Evolutionary conservation across 1,284 basidiomycete species (phyloP).

Genomic region (Tilletia horrida): DNA sequence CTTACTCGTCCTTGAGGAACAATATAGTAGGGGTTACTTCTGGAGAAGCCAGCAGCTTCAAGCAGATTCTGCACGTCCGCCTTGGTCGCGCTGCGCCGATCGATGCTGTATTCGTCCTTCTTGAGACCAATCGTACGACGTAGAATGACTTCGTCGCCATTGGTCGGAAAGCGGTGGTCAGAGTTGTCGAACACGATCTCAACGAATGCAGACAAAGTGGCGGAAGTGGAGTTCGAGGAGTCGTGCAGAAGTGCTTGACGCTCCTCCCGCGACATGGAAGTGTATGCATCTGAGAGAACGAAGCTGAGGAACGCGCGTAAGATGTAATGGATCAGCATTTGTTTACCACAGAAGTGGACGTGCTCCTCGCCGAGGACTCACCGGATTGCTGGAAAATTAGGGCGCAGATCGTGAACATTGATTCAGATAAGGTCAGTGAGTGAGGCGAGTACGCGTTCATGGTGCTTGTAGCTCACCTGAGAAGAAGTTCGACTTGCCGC

Average conservation of each 20-base stretch:
- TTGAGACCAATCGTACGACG: constrained; percentile 82
- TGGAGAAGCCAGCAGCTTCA: constrained; percentile 79
- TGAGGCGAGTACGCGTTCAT: background rate
- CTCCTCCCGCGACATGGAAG: constrained; percentile 89
- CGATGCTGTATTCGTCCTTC: constrained; percentile 97
- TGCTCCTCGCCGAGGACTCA: background rate
- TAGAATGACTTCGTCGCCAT: constrained; percentile 46
- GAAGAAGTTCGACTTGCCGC: constrained; percentile 56
- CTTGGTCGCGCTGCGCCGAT: constrained; percentile 90
- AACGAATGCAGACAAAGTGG: constrained; percentile 90
- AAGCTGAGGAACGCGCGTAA: constrained; percentile 69
- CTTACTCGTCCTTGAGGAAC: constrained; percentile 91
- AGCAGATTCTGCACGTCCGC: constrained; percentile 78
- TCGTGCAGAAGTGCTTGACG: constrained; percentile 88
- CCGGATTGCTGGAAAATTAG: constrained; percentile 1
- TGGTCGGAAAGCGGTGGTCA: constrained; percentile 72
- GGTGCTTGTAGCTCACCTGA: constrained; percentile 22
- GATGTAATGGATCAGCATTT: background rate
- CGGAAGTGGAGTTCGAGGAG: constrained; percentile 73
- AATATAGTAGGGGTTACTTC: constrained; percentile 97
- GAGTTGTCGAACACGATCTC: constrained; percentile 56
- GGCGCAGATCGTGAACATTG: no score
- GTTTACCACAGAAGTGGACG: no score
- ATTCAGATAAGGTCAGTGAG: background rate
- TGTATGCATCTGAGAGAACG: constrained; percentile 94